Percentiles rank a stretch among this genome's conserved stretches.
Conservation (phyloP, 228 moss, liverwort and hornwort species). For the Sphagnum magellanicum region DNA sequence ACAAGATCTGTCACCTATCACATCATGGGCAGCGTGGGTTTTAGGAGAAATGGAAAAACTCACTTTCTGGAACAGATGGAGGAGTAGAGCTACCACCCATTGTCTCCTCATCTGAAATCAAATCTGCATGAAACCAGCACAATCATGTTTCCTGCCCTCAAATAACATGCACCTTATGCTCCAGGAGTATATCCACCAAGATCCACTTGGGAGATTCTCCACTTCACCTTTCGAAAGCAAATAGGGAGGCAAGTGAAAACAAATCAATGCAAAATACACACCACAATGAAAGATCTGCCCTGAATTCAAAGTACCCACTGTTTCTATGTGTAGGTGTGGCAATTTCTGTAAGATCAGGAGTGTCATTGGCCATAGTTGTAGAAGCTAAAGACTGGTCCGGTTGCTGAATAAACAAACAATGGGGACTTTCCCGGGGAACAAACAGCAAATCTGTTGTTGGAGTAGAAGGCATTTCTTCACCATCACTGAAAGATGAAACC, state of each 20-base stretch:
- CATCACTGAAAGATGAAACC: conserved; percentile 63
- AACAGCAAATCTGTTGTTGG: conserved; percentile 63
- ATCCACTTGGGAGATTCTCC: too few species aligned
- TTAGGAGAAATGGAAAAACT: not conserved
- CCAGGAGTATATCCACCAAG: too few species aligned
- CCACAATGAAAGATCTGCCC: too few species aligned
- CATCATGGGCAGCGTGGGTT: too few species aligned
- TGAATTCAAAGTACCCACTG: conserved; percentile 13
- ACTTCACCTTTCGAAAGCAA: too few species aligned
- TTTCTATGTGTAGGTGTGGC: conserved; percentile 41
- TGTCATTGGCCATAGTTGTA: conserved; percentile 18
- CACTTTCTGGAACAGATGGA: conserved; percentile 29
- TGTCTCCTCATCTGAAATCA: conserved; percentile 11
- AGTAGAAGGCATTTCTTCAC: conserved; percentile 40
- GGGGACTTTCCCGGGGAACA: conserved; percentile 59
- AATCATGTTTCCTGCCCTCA: too few species aligned
- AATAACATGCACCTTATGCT: too few species aligned
- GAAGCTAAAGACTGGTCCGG: conserved; percentile 28
- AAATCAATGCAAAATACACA: too few species aligned
- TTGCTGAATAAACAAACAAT: conserved; percentile 50
- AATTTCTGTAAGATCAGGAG: conserved; percentile 39
- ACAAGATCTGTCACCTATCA: too few species aligned
- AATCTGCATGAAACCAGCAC: too few species aligned
- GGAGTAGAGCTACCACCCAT: conserved; percentile 14
- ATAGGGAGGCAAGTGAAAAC: too few species aligned